Percentiles rank a stretch among this genome's conserved stretches.
These are phyloP conservation scores for Wallemia hederae DNA, from an alignment of 1,284 basidiomycete genomes.

Conservation along the genomic window DNA sequence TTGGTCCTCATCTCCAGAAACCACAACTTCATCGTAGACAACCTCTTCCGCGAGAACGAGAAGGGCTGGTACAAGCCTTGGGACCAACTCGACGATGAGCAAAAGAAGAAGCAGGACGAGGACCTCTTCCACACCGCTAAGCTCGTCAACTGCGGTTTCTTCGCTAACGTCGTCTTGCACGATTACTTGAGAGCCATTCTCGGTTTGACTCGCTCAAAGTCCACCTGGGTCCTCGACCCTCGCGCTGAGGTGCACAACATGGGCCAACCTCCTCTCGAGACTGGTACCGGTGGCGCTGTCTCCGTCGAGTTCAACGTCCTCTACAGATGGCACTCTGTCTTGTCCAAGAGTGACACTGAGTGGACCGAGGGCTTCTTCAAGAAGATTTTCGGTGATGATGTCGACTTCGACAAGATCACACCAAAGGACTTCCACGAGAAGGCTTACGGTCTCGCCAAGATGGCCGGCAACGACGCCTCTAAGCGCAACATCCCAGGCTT, in stretches of 20 bases:
- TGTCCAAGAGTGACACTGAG: conserved; percentile 32
- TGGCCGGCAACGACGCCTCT: conserved; percentile 21
- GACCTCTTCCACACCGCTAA: conserved; percentile 46
- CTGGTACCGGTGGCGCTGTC: conserved; percentile 38
- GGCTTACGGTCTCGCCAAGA: conserved; percentile 7
- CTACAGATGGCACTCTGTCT: conserved; percentile 53
- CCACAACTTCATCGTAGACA: conserved; percentile 60
- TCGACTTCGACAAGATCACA: conserved; percentile 27
- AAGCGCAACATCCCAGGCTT: conserved; percentile 33
- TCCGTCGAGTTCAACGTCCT: conserved; percentile 46
- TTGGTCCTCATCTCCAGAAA: conserved; percentile 38
- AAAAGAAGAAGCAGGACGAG: conserved; percentile 19
- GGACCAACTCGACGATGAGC: conserved; percentile 19
- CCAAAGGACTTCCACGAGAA: conserved; percentile 28
- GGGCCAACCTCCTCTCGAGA: conserved; percentile 24
- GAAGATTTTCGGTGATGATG: conserved; percentile 25
- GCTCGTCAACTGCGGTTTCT: conserved; percentile 40
- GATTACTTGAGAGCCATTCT: conserved; percentile 24
- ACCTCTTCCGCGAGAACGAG: conserved; percentile 8
- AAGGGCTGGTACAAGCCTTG: conserved; percentile 4
- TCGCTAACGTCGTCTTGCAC: conserved; percentile 38
- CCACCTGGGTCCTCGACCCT: conserved; percentile 30
- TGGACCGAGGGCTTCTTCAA: conserved; percentile 28
- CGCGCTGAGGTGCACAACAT: conserved; percentile 40
- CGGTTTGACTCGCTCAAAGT: conserved; percentile 30